These are phyloP conservation scores for Acephala macrosclerotiorum DNA, from an alignment of 2,329 filamentous ascomycete species.

Conservation along the genomic window DNA sequence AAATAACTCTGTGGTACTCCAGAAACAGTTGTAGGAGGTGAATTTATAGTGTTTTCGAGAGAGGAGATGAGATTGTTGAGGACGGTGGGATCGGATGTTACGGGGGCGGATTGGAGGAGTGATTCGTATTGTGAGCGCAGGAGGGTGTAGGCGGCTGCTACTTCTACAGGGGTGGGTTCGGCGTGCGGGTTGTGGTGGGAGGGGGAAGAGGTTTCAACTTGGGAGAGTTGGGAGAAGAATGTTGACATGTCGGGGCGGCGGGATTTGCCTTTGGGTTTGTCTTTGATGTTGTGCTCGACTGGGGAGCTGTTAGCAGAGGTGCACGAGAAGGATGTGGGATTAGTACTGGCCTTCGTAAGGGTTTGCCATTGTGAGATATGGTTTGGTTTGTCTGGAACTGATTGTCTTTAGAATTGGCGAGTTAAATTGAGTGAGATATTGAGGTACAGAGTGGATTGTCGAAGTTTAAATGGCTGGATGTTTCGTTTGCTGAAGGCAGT, in stretches of 20 bases:
- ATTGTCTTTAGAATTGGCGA: not conserved
- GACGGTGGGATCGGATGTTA: conserved; percentile 49
- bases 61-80: conserved; percentile 56
- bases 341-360: conserved; percentile 61
- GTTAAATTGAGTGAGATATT: conserved; percentile 1
- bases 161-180: conserved; percentile 66
- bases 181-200: conserved; percentile 60
- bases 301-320: conserved; percentile 15
- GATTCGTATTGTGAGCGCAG: conserved; percentile 64
- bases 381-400: not conserved
- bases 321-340: conserved; percentile 15
- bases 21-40: conserved; percentile 58
- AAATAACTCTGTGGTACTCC: conserved; percentile 67
- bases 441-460: not conserved
- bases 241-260: conserved; percentile 69
- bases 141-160: conserved; percentile 63
- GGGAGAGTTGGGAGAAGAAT: conserved; percentile 63
- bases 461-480: not conserved
- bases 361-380: conserved; percentile 55
- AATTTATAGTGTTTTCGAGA: conserved; percentile 58
- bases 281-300: conserved; percentile 72
- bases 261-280: conserved; percentile 48
- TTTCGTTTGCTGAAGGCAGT: not conserved
- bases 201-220: conserved; percentile 41
- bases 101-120: conserved; percentile 55